Conservation (phyloP, 305 asterid genomes). For the Lippia alba region DNA sequence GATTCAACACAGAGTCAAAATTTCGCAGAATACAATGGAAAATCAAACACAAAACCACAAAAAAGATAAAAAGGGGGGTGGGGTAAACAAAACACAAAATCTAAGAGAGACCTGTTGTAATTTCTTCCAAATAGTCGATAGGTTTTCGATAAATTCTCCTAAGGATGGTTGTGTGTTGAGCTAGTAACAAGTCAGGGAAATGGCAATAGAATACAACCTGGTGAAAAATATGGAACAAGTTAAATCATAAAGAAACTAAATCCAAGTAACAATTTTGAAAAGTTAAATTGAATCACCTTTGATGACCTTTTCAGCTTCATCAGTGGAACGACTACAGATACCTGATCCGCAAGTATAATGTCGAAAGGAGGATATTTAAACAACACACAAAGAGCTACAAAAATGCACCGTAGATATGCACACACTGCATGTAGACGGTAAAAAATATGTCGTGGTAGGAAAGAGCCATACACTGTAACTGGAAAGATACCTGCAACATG, state of each 20-base stretch:
- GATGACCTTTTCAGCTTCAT: conserved; percentile 75
- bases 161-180: conserved; percentile 79
- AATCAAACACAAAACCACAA: background rate
- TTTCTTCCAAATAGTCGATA: conserved; percentile 80
- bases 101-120: conserved; percentile 70
- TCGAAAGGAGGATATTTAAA: conserved; percentile 77
- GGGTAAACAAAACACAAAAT: background rate
- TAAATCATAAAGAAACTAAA: conserved; percentile 17
- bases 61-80: background rate
- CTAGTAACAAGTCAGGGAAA: conserved; percentile 90
- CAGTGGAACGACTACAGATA: conserved; percentile 79
- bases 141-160: conserved; percentile 86
- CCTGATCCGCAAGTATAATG: conserved; percentile 84
- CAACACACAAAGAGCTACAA: conserved; percentile 79
- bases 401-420: conserved; percentile 91
- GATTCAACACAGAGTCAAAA: conserved; percentile 28
- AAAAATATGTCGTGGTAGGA: conserved; percentile 83
- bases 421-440: conserved; percentile 87
- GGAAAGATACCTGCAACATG: conserved; percentile 65
- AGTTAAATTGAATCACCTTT: conserved; percentile 55
- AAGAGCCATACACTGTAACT: conserved; percentile 80
- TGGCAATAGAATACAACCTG: conserved; percentile 96
- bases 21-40: conserved; percentile 8
- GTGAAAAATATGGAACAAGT: conserved; percentile 25
- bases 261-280: conserved; percentile 12